These are phyloP conservation scores for Alternaria longipes DNA, from an alignment of 2,329 filamentous ascomycete species.

Conservation along the genomic window DNA sequence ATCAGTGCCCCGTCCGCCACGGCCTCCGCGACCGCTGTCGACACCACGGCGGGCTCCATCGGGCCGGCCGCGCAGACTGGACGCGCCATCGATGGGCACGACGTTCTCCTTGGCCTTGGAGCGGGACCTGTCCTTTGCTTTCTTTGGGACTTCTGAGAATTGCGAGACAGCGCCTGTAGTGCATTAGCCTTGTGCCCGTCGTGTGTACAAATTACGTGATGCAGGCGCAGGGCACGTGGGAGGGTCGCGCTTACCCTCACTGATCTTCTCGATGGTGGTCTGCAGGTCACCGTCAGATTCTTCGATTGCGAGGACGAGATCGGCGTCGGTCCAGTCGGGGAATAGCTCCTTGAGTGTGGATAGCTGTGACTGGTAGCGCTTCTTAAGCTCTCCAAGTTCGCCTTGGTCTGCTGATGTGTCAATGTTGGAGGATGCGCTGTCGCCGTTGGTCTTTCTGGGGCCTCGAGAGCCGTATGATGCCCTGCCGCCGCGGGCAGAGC, in stretches of 20 bases:
- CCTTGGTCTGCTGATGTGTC: constrained; percentile 80
- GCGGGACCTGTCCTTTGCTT: constrained; percentile 76
- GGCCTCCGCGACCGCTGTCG: constrained; percentile 52
- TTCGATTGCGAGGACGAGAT: constrained; percentile 90
- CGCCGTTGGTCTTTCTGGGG: constrained; percentile 71
- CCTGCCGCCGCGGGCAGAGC: constrained; percentile 85
- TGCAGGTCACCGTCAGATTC: constrained; percentile 83
- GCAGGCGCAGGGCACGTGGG: constrained; percentile 5
- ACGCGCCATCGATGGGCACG: constrained; percentile 61
- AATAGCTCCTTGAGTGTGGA: constrained; percentile 90
- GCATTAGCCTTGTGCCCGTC: constrained; percentile 16
- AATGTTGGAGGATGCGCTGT: constrained; percentile 68
- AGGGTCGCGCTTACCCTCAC: constrained; percentile 68
- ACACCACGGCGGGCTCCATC: constrained; percentile 40
- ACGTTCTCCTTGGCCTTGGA: constrained; percentile 74
- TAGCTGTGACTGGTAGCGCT: constrained; percentile 83
- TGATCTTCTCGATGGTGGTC: constrained; percentile 78
- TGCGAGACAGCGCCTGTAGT: constrained; percentile 76
- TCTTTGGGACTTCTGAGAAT: constrained; percentile 79
- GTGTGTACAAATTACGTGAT: neutral
- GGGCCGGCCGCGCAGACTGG: constrained; percentile 35
- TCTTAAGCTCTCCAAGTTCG: constrained; percentile 91
- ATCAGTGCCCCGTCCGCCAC: constrained; percentile 67
- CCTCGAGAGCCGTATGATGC: constrained; percentile 69
- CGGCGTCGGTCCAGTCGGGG: constrained; percentile 93